Conservation (phyloP, 208 protist species). For the Trypanosoma avium region DNA sequence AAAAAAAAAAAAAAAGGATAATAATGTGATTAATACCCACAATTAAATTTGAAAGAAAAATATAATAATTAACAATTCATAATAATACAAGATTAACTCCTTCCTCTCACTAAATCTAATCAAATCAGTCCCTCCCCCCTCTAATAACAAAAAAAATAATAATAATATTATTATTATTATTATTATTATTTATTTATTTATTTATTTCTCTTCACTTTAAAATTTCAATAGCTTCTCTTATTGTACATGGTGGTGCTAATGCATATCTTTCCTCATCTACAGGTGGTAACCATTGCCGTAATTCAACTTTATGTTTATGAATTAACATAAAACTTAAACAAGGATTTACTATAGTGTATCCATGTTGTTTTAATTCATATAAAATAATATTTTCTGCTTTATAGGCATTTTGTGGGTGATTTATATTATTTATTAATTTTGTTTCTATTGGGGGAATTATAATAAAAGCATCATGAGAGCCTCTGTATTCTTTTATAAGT, state of each 20-base stretch:
- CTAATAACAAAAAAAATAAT: constrained; percentile 17
- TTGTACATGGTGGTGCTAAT: constrained; percentile 41
- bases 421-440: constrained; percentile 41
- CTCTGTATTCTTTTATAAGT: constrained; percentile 76
- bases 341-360: constrained; percentile 70
- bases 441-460: constrained; percentile 50
- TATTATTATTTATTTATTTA: neutral
- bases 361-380: constrained; percentile 61
- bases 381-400: constrained; percentile 89
- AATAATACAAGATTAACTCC: no score
- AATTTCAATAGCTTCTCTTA: constrained; percentile 36
- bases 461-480: constrained; percentile 88
- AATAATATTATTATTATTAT: constrained; percentile 5
- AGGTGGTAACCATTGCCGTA: constrained; percentile 85
- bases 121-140: no score
- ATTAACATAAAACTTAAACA: constrained; percentile 61
- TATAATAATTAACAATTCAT: no score
- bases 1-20: no score
- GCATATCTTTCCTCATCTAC: constrained; percentile 74
- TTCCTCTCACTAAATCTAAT: no score
- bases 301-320: constrained; percentile 69
- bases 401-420: constrained; percentile 84
- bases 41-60: no score
- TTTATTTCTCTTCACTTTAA: neutral
- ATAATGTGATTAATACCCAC: no score